Base-by-base conservation (phyloP, 73 alveolate species). In the Loxodes magnus region DNA sequence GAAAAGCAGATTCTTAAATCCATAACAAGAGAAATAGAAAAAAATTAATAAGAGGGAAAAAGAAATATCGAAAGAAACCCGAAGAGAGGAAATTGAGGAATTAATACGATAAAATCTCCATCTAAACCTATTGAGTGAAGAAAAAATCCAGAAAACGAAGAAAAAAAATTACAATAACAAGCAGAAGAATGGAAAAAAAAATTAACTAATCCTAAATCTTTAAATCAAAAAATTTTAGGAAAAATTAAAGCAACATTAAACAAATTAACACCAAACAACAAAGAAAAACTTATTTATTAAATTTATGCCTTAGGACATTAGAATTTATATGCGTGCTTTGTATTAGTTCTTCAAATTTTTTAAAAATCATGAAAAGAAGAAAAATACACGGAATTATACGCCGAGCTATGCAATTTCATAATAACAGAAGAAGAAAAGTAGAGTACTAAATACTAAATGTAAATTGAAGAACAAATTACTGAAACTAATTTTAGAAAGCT, bases 191-290 rank as follows among this genome's bases (percentile, higher is more conserved):
- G n/a, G 5, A 46, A 37, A 10, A 10, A 12, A 3, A 46, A 46
- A 19, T 3, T 46, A 22, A 46, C 28, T 12, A 19, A 20, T 10
- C 22, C 52, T 0, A 23, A 10, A 22, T 37, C 22, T 5, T 37
- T 25, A 3, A n/a, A 24, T 10, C 43, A 46, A 46, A 16, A 46
- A 23, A 19, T 25, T 5, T 25, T 7, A 46, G 27, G 59, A 24
- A 9, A 46, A 19, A 19, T 46, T 9, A 46, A 19, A 46, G 26
- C 27, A 10, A 46, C 59, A 16, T 25, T 46, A n/a, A 46, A 46
- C 39, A 46, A 46, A 19, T 41, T 46, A 5, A 25, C 59, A n/a
- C 59, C 59, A 10, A 46, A 24, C 27, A 46, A 46, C 34, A n/a
- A 25, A 24, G 53, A 16, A 0, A 46, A 46, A 46, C 59, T 46